Conservation (phyloP, 805 yeast genomes). For the Kodamaea fukazawae region DNA sequence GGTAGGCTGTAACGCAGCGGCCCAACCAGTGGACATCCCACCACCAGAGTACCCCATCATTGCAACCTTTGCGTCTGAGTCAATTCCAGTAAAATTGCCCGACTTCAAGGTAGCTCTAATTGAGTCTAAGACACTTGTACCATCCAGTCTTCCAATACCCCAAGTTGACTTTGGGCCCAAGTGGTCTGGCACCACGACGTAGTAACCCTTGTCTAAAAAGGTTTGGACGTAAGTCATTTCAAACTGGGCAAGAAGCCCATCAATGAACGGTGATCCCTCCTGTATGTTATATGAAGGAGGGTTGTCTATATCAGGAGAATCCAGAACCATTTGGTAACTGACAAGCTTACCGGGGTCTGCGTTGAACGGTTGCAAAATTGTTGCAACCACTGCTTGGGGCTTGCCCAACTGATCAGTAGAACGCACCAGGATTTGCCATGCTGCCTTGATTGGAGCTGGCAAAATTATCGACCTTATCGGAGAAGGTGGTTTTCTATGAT, state of each 20-base stretch:
- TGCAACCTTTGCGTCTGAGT: slow-evolving; percentile 14
- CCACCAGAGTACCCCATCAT: slow-evolving; percentile 28
- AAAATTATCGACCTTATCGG: not conserved
- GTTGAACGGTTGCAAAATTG: slow-evolving; percentile 20
- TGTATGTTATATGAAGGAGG: slow-evolving; percentile 20
- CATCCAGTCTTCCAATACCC: slow-evolving; percentile 30
- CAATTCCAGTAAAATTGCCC: slow-evolving; percentile 17
- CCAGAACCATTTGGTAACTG: slow-evolving; percentile 20
- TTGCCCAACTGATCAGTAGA: slow-evolving; percentile 18
- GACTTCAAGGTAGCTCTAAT: slow-evolving; percentile 25
- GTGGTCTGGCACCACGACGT: slow-evolving; percentile 32
- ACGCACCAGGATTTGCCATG: slow-evolving; percentile 21
- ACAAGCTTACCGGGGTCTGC: slow-evolving; percentile 20
- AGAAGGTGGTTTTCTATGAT: slow-evolving; percentile 11
- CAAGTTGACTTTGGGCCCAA: slow-evolving; percentile 32
- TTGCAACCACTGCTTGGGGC: slow-evolving; percentile 21
- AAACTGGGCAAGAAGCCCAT: slow-evolving; percentile 14
- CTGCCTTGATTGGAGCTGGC: slow-evolving; percentile 17
- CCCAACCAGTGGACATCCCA: slow-evolving; percentile 23
- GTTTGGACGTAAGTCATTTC: slow-evolving; percentile 15
- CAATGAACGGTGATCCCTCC: slow-evolving; percentile 16
- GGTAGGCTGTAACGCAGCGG: slow-evolving; percentile 27
- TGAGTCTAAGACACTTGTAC: slow-evolving; percentile 28
- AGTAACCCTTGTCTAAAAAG: slow-evolving; percentile 27
- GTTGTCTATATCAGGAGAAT: slow-evolving; percentile 18